Percentiles rank a stretch among this genome's conserved stretches.
These are phyloP conservation scores for Chlorella vulgaris DNA, from an alignment of 139 green algal species.

Conservation along the genomic window DNA sequence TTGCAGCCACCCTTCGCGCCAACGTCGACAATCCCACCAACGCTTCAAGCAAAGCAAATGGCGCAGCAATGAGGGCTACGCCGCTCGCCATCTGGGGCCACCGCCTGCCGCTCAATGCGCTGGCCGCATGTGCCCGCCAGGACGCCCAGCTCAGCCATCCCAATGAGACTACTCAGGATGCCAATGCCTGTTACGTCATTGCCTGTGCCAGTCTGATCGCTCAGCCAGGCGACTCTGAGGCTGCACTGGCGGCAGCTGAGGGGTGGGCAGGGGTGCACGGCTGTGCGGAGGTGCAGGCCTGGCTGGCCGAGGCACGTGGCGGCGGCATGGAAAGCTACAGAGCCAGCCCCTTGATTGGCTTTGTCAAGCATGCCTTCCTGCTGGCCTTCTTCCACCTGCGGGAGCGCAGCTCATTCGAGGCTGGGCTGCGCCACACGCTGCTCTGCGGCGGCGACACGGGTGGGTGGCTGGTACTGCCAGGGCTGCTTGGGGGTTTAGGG, in stretches of 20 bases:
- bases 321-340: constrained; percentile 1
- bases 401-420: constrained; percentile 11
- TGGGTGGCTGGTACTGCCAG: neutral
- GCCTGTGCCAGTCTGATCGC: constrained; percentile 53
- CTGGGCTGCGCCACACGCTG: constrained; percentile 45
- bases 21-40: constrained; percentile 15
- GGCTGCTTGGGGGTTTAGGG: neutral
- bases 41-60: constrained; percentile 41
- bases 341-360: constrained; percentile 14
- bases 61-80: constrained; percentile 39
- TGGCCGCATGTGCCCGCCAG: constrained; percentile 29
- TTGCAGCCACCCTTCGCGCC: neutral
- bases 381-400: constrained; percentile 39
- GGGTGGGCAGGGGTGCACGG: constrained; percentile 38
- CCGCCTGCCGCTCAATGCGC: neutral
- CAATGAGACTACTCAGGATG: constrained; percentile 39
- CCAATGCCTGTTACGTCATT: constrained; percentile 57
- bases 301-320: constrained; percentile 23
- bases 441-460: constrained; percentile 54
- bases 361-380: constrained; percentile 47
- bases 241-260: constrained; percentile 33
- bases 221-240: constrained; percentile 34
- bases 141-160: constrained; percentile 52
- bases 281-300: constrained; percentile 23
- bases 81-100: constrained; percentile 58